Percentiles rank a stretch among this genome's conserved stretches.
Conservation (phyloP, 768 basidiomycete genomes). For the Tulasnella sp. region DNA sequence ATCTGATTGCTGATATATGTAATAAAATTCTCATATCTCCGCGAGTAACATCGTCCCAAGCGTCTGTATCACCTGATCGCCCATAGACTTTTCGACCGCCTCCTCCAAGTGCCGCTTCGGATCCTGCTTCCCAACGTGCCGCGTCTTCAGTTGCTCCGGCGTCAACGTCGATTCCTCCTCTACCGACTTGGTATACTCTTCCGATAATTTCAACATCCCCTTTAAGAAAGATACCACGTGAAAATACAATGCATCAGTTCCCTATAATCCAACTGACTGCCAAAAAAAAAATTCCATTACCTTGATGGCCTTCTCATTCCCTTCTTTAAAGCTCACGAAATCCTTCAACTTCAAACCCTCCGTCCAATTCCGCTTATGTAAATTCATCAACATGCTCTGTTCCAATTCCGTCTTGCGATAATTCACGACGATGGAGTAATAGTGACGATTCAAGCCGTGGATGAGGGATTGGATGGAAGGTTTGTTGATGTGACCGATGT, state of each 20-base stretch:
- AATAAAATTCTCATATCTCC: conserved; percentile 47
- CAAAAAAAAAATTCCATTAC: conserved; percentile 35
- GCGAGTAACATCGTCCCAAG: conserved; percentile 90
- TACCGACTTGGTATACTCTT: conserved; percentile 94
- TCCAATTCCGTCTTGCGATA: conserved; percentile 98
- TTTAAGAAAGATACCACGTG: conserved; percentile 32
- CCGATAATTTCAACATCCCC: conserved; percentile 89
- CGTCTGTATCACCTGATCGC: conserved; percentile 92
- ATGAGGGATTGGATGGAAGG: conserved; percentile 98
- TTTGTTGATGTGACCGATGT: conserved; percentile 97
- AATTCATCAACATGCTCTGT: conserved; percentile 96
- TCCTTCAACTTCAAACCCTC: conserved; percentile 88
- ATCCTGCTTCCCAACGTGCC: conserved; percentile 95
- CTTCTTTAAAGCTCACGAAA: conserved; percentile 77
- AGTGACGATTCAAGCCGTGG: conserved; percentile 94
- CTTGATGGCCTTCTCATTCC: conserved; percentile 91
- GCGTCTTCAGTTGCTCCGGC: conserved; percentile 86
- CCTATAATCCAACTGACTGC: background rate
- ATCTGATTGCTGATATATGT: no score
- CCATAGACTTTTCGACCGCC: conserved; percentile 96
- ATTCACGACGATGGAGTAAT: conserved; percentile 95
- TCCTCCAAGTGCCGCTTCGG: conserved; percentile 97
- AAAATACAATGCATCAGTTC: background rate
- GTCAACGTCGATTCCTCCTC: conserved; percentile 97
- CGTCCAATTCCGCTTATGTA: conserved; percentile 99